Evolutionary conservation across 116 monocot genomes (phyloP).

Genomic region (Trichopus zeylanicus): DNA sequence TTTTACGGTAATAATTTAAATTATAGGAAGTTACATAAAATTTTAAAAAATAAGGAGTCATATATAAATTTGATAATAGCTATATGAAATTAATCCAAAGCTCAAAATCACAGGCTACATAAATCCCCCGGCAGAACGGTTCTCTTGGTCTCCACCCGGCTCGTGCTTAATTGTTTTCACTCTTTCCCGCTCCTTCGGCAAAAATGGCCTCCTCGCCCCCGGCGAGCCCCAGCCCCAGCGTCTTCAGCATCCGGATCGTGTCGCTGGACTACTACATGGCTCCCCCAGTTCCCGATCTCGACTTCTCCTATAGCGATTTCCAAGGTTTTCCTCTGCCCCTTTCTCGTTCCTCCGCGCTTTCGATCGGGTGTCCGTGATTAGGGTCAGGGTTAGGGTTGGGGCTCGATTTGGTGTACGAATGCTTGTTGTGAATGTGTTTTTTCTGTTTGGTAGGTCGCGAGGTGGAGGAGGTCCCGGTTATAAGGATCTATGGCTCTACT

Average conservation of each 20-base stretch:
- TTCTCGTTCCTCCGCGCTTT: neutral
- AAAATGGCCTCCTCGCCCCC: neutral
- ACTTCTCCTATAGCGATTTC: constrained; percentile 62
- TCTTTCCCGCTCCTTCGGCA: constrained; percentile 8
- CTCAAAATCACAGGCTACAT: too few species aligned
- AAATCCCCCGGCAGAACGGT: too few species aligned
- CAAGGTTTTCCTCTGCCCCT: constrained; percentile 29
- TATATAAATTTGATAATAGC: too few species aligned
- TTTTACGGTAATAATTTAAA: too few species aligned
- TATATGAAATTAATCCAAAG: too few species aligned
- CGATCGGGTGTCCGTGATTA: neutral
- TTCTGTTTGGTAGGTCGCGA: constrained; percentile 33
- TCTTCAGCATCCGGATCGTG: constrained; percentile 78
- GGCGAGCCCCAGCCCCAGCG: constrained; percentile 1
- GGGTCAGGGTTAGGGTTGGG: neutral
- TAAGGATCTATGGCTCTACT: constrained; percentile 82
- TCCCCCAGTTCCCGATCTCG: constrained; percentile 61
- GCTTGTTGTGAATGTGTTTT: neutral
- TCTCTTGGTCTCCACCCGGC: too few species aligned
- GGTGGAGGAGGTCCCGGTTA: constrained; percentile 78
- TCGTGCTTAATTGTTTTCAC: too few species aligned
- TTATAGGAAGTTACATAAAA: too few species aligned
- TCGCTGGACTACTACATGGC: constrained; percentile 96
- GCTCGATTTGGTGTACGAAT: neutral
- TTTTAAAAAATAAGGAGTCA: too few species aligned